Evolutionary conservation across 768 basidiomycete species (phyloP).

Genomic region (Amylocystis lapponica): DNA sequence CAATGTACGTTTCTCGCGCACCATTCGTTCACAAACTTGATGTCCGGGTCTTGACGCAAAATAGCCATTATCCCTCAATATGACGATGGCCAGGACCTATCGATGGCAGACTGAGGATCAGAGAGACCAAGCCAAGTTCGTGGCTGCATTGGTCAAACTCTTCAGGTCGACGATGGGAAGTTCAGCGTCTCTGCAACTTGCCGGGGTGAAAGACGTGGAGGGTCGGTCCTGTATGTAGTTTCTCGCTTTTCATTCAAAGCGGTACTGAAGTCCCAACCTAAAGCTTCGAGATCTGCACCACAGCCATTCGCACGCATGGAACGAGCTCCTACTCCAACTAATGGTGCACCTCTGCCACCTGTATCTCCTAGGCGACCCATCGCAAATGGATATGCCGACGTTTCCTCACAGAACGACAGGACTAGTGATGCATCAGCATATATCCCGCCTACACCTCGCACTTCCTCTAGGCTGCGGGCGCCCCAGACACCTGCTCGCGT

Average conservation of each 20-base stretch:
- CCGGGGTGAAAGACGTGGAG: constrained; percentile 47
- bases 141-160: constrained; percentile 58
- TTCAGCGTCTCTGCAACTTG: constrained; percentile 45
- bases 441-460: constrained; percentile 2
- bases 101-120: constrained; percentile 80
- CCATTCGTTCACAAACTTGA: constrained; percentile 5
- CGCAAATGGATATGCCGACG: constrained; percentile 13
- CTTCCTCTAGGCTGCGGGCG: constrained; percentile 7
- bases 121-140: constrained; percentile 67
- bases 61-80: constrained; percentile 60
- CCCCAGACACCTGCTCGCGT: constrained; percentile 12
- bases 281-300: constrained; percentile 12
- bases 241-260: neutral
- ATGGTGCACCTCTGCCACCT: constrained; percentile 16
- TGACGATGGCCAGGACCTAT: constrained; percentile 88
- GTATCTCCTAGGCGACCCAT: constrained; percentile 16
- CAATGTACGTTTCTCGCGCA: constrained; percentile 45
- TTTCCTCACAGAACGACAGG: neutral
- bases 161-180: constrained; percentile 38
- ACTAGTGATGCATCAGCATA: too few species aligned
- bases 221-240: constrained; percentile 25
- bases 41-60: constrained; percentile 5
- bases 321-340: constrained; percentile 23
- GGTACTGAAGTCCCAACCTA: neutral
- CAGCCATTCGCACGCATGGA: constrained; percentile 21